Conservation (phyloP, 2,329 filamentous ascomycete species). For the Thermothelomyces thermophilus region DNA sequence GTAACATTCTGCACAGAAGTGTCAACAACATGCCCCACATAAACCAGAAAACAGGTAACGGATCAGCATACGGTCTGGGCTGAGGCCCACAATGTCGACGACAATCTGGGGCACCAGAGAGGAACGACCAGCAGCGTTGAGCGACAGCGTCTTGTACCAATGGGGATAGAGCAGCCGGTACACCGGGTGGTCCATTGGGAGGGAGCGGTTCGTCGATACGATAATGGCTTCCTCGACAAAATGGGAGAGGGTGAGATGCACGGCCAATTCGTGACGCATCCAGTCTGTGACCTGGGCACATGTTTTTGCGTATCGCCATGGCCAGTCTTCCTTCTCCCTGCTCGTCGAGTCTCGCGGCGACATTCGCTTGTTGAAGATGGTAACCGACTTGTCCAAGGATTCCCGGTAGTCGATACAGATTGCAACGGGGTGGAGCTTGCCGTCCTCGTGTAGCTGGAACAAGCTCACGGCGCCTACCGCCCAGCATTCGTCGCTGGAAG, state of each 20-base stretch:
- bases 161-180: conserved; percentile 40
- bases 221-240: conserved; percentile 44
- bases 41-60: too few relatives aligned
- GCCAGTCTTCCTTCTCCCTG: conserved; percentile 39
- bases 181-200: conserved; percentile 38
- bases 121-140: conserved; percentile 41
- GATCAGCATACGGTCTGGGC: conserved; percentile 21
- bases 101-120: conserved; percentile 41
- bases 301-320: conserved; percentile 47
- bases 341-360: conserved; percentile 27
- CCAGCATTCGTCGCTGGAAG: conserved; percentile 28
- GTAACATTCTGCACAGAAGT: conserved; percentile 25
- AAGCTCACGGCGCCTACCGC: conserved; percentile 37
- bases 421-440: conserved; percentile 42
- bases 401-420: conserved; percentile 43
- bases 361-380: conserved; percentile 43
- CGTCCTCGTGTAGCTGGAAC: conserved; percentile 38
- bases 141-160: conserved; percentile 44
- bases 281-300: conserved; percentile 43
- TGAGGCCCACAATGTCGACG: conserved; percentile 37
- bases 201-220: conserved; percentile 37
- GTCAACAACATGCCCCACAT: too few relatives aligned
- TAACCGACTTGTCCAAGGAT: conserved; percentile 38
- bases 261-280: conserved; percentile 40
- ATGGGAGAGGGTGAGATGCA: conserved; percentile 41